A percentile compares a stretch with the other conserved stretches of the same genome.
These are phyloP conservation scores for Irpex sp. DNA, from an alignment of 1,284 basidiomycete genomes.

Conservation along the genomic window DNA sequence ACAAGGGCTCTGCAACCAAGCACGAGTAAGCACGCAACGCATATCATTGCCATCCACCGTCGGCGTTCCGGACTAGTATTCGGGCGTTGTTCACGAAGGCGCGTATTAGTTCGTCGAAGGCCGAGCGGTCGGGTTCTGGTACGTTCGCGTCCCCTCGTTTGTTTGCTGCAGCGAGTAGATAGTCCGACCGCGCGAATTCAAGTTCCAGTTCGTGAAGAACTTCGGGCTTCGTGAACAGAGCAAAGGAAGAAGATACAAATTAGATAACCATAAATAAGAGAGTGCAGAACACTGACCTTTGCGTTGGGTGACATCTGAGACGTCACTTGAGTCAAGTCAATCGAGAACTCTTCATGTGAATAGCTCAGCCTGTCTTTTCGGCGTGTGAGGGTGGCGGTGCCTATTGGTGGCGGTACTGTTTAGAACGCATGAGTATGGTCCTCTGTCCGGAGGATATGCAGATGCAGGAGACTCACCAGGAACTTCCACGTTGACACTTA, in stretches of 20 bases:
- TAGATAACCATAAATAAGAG: not conserved
- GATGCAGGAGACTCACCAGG: constrained; percentile 42
- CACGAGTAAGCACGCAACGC: not conserved
- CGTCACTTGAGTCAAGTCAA: constrained; percentile 92
- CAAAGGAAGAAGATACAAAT: not conserved
- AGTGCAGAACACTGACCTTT: constrained; percentile 35
- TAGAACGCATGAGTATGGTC: not conserved
- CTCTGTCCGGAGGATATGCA: constrained; percentile 3
- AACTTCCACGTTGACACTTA: constrained; percentile 87
- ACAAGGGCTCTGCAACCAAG: not conserved
- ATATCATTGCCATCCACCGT: constrained; percentile 31
- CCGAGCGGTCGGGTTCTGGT: constrained; percentile 57
- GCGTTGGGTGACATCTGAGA: constrained; percentile 38
- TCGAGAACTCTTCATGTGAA: constrained; percentile 84
- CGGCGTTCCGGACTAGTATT: constrained; percentile 66
- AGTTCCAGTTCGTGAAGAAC: constrained; percentile 67
- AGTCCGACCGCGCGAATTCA: constrained; percentile 58
- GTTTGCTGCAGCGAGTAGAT: constrained; percentile 52
- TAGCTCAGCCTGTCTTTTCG: constrained; percentile 93
- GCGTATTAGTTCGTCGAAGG: constrained; percentile 74
- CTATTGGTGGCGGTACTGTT: constrained; percentile 27
- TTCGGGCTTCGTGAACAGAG: constrained; percentile 40
- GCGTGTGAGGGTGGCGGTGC: constrained; percentile 52
- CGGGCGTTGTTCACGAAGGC: constrained; percentile 80
- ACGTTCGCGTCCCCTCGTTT: constrained; percentile 52